These are phyloP conservation scores for Rhodamnia argentea DNA, from an alignment of 345 rosid genomes.

Conservation along the genomic window DNA sequence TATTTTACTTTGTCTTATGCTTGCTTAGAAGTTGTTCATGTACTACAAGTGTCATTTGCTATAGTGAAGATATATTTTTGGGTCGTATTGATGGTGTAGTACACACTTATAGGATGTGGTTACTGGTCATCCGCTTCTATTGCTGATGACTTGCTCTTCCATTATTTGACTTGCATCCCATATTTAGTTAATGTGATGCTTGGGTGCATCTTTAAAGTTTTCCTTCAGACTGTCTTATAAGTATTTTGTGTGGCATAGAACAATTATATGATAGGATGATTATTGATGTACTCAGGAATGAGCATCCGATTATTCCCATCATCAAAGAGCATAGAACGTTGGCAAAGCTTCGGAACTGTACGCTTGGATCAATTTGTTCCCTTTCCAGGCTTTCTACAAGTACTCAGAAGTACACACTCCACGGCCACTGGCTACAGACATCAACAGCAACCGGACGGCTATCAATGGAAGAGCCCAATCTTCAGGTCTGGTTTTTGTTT, in stretches of 20 bases:
- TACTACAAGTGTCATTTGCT: background rate
- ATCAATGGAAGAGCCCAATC: conserved; percentile 99
- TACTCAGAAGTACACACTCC: conserved; percentile 65
- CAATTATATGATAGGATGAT: background rate
- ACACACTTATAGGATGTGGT: background rate
- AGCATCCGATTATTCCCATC: conserved; percentile 82
- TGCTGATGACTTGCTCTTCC: background rate
- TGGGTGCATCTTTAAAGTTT: background rate
- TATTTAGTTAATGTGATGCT: background rate
- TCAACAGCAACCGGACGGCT: conserved; percentile 95
- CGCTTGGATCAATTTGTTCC: conserved; percentile 85
- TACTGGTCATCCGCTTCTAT: background rate
- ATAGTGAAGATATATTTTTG: background rate
- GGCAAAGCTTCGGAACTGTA: conserved; percentile 80
- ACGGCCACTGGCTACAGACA: conserved; percentile 96
- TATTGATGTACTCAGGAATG: conserved; percentile 41
- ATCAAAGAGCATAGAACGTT: conserved; percentile 88
- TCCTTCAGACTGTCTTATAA: background rate
- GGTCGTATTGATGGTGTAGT: background rate
- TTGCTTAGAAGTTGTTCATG: background rate
- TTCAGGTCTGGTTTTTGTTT: conserved; percentile 50
- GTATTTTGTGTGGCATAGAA: background rate
- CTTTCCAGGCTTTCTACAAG: conserved; percentile 56
- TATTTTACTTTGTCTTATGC: background rate
- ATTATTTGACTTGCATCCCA: background rate